Evolutionary conservation across 2,329 filamentous ascomycete genomes (phyloP).

Genomic region (Blastomyces gilchristii): DNA sequence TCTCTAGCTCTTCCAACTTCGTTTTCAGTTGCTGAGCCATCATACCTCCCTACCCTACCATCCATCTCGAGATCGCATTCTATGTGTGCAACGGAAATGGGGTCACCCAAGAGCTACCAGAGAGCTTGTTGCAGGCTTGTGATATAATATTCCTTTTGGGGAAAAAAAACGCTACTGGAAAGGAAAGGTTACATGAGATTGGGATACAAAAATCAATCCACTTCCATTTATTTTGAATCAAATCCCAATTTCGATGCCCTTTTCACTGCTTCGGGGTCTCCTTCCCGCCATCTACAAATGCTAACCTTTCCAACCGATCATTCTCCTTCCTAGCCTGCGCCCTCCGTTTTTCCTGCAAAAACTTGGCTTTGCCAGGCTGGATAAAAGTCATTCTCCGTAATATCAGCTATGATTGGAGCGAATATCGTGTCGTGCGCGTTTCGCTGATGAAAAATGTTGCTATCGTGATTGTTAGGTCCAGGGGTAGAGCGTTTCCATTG

Average conservation of each 20-base stretch:
- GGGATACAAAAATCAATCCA: not conserved
- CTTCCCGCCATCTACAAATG: not conserved
- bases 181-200: not conserved
- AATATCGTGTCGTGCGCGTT: not conserved
- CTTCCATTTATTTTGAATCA: not conserved
- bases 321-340: not conserved
- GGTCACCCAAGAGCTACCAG: not conserved
- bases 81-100: not conserved
- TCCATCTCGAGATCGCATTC: not conserved
- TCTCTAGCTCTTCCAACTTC: not conserved
- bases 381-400: not conserved
- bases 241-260: not conserved
- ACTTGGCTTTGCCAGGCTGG: not conserved
- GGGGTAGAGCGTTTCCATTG: not conserved
- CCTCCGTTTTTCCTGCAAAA: not conserved
- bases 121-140: not conserved
- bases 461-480: not conserved
- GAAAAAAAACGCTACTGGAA: not conserved
- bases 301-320: not conserved
- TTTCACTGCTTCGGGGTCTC: not conserved
- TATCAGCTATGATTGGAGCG: not conserved
- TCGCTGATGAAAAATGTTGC: not conserved
- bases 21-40: not conserved
- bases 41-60: not conserved
- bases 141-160: not conserved